Percentiles rank a stretch among this genome's conserved stretches.
Conservation (phyloP, 2,329 filamentous ascomycete species). For the Pseudocercospora fijiensis region DNA sequence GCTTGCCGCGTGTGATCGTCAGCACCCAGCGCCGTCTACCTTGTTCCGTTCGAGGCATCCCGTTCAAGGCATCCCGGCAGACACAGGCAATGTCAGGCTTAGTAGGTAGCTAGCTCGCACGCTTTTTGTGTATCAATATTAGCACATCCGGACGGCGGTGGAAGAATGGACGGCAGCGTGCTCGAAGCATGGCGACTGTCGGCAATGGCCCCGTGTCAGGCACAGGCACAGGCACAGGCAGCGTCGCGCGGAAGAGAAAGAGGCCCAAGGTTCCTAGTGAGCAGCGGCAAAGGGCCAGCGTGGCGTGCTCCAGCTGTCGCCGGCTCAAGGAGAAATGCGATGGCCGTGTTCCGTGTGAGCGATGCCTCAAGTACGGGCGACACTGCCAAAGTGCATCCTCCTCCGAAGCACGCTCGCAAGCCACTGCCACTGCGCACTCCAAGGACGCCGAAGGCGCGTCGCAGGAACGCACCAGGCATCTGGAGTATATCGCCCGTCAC, state of each 20-base stretch:
- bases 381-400: constrained; percentile 14
- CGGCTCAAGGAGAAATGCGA: constrained; percentile 27
- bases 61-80: background rate
- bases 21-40: background rate
- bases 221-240: too few species aligned
- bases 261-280: constrained; percentile 22
- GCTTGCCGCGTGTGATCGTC: background rate
- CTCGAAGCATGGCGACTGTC: background rate
- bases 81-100: too few species aligned
- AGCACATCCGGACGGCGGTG: background rate
- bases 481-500: constrained; percentile 23
- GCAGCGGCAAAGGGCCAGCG: constrained; percentile 20
- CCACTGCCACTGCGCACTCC: background rate
- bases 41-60: background rate
- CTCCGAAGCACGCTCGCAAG: constrained; percentile 1
- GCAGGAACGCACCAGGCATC: constrained; percentile 12
- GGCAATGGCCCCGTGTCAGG: background rate
- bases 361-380: constrained; percentile 15
- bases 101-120: background rate
- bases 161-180: background rate
- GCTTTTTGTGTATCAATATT: background rate
- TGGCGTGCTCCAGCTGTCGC: constrained; percentile 18
- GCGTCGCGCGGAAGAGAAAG: constrained; percentile 21
- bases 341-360: constrained; percentile 21
- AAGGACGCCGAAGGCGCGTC: background rate